Evolutionary conservation across 306 rosid genomes (phyloP).

Genomic region (Rosa persica): DNA sequence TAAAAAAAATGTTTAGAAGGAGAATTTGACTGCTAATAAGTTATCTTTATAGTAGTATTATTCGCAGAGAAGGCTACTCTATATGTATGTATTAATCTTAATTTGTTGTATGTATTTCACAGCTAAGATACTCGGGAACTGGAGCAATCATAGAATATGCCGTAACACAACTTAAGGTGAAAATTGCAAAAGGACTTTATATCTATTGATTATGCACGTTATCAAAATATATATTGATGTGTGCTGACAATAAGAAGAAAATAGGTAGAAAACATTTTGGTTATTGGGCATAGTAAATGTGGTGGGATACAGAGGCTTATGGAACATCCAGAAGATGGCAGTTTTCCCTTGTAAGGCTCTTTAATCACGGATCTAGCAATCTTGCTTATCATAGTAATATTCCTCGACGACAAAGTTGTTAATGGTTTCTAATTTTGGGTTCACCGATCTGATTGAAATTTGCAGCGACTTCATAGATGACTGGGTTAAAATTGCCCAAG

Average conservation of each 20-base stretch:
- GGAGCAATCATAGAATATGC: constrained; percentile 72
- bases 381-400: background rate
- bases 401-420: background rate
- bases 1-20: no score
- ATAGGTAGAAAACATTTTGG: constrained; percentile 58
- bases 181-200: background rate
- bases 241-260: background rate
- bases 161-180: constrained; percentile 41
- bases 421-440: background rate
- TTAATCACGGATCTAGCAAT: background rate
- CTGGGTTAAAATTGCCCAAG: constrained; percentile 61
- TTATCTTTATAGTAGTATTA: no score
- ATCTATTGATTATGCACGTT: background rate
- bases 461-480: constrained; percentile 73
- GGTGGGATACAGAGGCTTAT: constrained; percentile 69
- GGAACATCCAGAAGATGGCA: constrained; percentile 51
- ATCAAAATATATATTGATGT: background rate
- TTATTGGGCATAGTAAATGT: constrained; percentile 70
- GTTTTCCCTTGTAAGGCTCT: constrained; percentile 41
- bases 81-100: background rate
- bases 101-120: constrained; percentile 4
- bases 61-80: no score
- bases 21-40: no score
- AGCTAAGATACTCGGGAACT: constrained; percentile 53
- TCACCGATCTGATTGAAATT: background rate